These are phyloP conservation scores for Ramularia endophylla DNA, from an alignment of 2,329 filamentous ascomycete genomes.

Conservation along the genomic window DNA sequence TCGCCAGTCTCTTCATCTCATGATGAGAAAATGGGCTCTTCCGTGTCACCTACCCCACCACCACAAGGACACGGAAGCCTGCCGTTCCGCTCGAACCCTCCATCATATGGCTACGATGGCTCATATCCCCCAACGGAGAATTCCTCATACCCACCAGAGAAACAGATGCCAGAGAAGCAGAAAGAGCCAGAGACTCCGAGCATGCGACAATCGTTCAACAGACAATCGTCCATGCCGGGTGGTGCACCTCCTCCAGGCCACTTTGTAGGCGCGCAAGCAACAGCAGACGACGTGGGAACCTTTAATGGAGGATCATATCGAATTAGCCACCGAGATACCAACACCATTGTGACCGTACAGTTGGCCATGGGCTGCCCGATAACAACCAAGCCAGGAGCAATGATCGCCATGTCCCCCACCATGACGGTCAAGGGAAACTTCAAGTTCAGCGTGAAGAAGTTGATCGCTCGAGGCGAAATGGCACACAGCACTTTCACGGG, in stretches of 20 bases:
- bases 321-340: conserved; percentile 86
- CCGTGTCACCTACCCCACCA: conserved; percentile 15
- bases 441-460: conserved; percentile 87
- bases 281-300: conserved; percentile 77
- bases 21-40: conserved; percentile 24
- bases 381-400: conserved; percentile 71
- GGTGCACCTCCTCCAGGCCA: conserved; percentile 45
- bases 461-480: conserved; percentile 78
- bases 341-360: conserved; percentile 83
- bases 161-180: conserved; percentile 29
- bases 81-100: conserved; percentile 34
- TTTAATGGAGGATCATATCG: conserved; percentile 96
- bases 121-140: too few species aligned
- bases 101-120: conserved; percentile 20
- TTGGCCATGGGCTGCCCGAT: conserved; percentile 84
- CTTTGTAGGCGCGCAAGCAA: conserved; percentile 58
- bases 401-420: conserved; percentile 93
- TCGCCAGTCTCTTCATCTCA: conserved; percentile 30
- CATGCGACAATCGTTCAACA: conserved; percentile 24
- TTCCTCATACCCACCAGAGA: too few species aligned
- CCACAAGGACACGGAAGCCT: conserved; percentile 24
- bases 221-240: conserved; percentile 27
- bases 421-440: conserved; percentile 75
- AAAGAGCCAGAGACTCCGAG: conserved; percentile 23
- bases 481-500: conserved; percentile 74